phyloP scores from a whole-genome alignment of 176 grass and related monocot species.

The Oryza rufipogon region DNA sequence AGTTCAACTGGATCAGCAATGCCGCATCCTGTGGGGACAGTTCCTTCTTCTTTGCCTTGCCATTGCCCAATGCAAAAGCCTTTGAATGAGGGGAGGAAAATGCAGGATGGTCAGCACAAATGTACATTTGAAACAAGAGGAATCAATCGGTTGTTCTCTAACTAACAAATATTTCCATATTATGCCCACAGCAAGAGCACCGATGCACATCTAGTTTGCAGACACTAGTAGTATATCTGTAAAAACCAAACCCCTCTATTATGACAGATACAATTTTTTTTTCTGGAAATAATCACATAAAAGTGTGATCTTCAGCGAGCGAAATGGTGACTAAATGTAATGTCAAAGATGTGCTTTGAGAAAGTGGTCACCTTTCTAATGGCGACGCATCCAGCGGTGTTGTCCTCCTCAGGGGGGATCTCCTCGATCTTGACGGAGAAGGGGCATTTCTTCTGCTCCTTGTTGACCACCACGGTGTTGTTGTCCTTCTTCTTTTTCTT shows the following conservation, averaged over 20 bases:
- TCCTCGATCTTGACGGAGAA: slow-evolving; percentile 55
- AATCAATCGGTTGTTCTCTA: not conserved
- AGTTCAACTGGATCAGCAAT: slow-evolving; percentile 78
- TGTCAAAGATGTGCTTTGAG: not conserved
- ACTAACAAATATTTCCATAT: not conserved
- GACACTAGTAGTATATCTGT: not conserved
- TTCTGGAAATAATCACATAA: not conserved
- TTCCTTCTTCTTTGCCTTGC: slow-evolving; percentile 82
- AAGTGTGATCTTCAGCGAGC: not conserved
- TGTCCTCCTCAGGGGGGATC: slow-evolving; percentile 55
- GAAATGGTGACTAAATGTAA: not conserved
- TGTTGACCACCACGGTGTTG: not conserved
- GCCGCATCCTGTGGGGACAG: slow-evolving; percentile 74
- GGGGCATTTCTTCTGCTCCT: slow-evolving; percentile 43
- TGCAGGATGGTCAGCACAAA: not conserved
- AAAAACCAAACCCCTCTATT: not conserved
- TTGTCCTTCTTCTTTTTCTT: slow-evolving; percentile 1
- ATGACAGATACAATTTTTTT: not conserved
- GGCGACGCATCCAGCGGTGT: slow-evolving; percentile 45
- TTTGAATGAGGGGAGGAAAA: slow-evolving; percentile 13
- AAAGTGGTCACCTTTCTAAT: slow-evolving; percentile 57
- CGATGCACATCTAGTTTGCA: not conserved
- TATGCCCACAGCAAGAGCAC: not conserved
- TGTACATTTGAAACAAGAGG: not conserved
- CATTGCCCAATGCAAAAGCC: slow-evolving; percentile 62